Conservation (phyloP, 192 early-diverging fungal species). For the Dissophora globulifera region DNA sequence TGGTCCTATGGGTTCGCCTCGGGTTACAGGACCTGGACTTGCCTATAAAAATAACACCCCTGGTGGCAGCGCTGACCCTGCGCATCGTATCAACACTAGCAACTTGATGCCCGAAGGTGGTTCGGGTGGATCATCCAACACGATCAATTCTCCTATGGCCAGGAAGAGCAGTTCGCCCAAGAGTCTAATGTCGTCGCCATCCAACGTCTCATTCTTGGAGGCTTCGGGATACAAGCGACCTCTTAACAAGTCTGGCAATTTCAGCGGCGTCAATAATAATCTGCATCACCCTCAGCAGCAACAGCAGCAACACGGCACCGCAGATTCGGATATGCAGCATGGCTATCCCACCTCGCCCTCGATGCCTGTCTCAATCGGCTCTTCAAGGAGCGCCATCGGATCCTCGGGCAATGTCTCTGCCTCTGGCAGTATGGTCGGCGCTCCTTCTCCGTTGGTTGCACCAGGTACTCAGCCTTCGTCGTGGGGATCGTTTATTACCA, state of each 20-base stretch:
- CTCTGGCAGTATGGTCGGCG: neutral
- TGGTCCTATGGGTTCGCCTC: conserved; percentile 57
- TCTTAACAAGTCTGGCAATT: neutral
- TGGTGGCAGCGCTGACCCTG: neutral
- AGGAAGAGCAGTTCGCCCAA: conserved; percentile 39
- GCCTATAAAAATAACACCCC: too few relatives aligned
- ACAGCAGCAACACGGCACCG: neutral
- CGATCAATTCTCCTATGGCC: conserved; percentile 10
- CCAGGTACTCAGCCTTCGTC: conserved; percentile 21
- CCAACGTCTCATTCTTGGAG: conserved; percentile 40
- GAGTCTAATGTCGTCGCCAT: conserved; percentile 42
- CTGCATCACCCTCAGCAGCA: neutral
- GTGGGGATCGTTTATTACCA: conserved; percentile 18
- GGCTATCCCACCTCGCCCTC: neutral
- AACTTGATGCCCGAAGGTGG: conserved; percentile 5
- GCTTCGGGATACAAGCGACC: conserved; percentile 14
- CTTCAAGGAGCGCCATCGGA: neutral
- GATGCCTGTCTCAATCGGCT: conserved; percentile 9
- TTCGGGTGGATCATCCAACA: neutral
- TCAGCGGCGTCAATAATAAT: neutral
- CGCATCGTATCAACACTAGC: neutral
- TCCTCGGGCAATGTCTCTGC: conserved; percentile 10
- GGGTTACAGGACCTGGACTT: conserved; percentile 1
- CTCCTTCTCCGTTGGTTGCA: neutral
- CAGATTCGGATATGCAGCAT: neutral